Evolutionary conservation across 495 filamentous ascomycete species (phyloP).

Genomic region (Staphylotrichum longicolle): DNA sequence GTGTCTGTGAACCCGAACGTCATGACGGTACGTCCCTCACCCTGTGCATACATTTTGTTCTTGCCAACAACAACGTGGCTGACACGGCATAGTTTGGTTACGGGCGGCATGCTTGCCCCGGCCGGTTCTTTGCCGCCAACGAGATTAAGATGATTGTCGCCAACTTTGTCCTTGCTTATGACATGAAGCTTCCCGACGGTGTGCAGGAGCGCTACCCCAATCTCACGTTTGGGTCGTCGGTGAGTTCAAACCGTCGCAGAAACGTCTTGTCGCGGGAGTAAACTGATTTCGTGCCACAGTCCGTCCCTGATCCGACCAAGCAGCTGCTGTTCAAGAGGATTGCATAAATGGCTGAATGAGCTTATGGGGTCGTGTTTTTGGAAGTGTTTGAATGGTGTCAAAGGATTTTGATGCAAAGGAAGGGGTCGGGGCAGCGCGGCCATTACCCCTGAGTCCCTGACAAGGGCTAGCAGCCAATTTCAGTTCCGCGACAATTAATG

Average conservation of each 20-base stretch:
- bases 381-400: too few species aligned
- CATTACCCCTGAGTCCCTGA: too few species aligned
- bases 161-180: conserved; percentile 55
- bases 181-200: conserved; percentile 43
- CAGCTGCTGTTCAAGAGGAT: conserved; percentile 4
- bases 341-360: not conserved
- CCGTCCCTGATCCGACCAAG: conserved; percentile 18
- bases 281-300: not conserved
- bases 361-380: too few species aligned
- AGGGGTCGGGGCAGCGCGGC: too few species aligned
- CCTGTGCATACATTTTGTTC: not conserved
- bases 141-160: conserved; percentile 58
- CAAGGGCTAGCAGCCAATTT: too few species aligned
- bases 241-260: conserved; percentile 12
- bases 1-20: conserved; percentile 39
- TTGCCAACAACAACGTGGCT: not conserved
- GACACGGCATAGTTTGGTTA: conserved; percentile 43
- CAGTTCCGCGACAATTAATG: too few species aligned
- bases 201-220: conserved; percentile 24
- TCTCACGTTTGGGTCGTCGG: conserved; percentile 15
- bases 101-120: conserved; percentile 58
- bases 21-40: conserved; percentile 23
- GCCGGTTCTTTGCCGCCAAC: conserved; percentile 55
- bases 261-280: not conserved
- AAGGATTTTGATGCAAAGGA: too few species aligned